A percentile compares a stretch with the other conserved stretches of the same genome.
These are phyloP conservation scores for Gentiana dahurica DNA, from an alignment of 257 asterid species.

Conservation along the genomic window DNA sequence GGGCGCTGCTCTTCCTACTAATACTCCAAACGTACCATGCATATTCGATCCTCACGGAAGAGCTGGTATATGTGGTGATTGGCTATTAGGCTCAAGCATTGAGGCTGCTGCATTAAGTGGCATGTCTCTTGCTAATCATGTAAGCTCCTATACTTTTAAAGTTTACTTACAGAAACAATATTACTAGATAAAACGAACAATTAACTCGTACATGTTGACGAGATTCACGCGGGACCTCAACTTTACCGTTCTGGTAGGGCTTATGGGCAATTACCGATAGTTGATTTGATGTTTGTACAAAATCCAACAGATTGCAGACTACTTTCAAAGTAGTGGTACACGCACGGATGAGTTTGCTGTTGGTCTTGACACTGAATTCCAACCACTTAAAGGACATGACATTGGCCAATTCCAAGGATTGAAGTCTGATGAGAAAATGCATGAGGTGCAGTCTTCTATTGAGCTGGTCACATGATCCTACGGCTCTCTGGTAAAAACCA, in stretches of 20 bases:
- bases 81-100: conserved; percentile 86
- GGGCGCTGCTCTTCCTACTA: conserved; percentile 99
- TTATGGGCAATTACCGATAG: no score
- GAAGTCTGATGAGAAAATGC: conserved; percentile 30
- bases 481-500: no score
- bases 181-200: no score
- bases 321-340: conserved; percentile 60
- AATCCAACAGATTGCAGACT: conserved; percentile 61
- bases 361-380: conserved; percentile 55
- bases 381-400: conserved; percentile 62
- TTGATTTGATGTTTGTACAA: no score
- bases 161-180: no score
- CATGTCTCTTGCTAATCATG: conserved; percentile 91
- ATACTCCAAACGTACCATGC: conserved; percentile 75
- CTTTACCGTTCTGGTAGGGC: no score
- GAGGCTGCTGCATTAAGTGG: conserved; percentile 96
- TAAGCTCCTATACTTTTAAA: conserved; percentile 16
- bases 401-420: conserved; percentile 93
- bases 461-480: conserved; percentile 29
- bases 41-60: conserved; percentile 92
- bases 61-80: conserved; percentile 97
- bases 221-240: no score
- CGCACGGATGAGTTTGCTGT: conserved; percentile 71
- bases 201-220: no score
- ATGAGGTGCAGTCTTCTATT: conserved; percentile 23